Percentiles rank a stretch among this genome's conserved stretches.
Conservation (phyloP, 768 basidiomycete genomes). For the Boletus rubropictus region DNA sequence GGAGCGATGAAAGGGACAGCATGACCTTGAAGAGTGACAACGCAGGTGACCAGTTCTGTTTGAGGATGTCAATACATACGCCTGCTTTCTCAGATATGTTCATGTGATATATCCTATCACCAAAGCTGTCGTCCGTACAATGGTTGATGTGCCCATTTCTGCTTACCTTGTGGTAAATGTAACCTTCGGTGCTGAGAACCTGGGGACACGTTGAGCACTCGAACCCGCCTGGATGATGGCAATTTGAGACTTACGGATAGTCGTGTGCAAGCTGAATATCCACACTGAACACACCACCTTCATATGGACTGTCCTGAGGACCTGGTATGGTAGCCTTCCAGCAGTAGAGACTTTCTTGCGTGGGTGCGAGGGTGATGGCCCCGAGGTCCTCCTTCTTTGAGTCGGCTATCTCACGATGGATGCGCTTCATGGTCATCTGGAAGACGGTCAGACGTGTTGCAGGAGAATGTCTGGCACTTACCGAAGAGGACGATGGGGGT, state of each 20-base stretch:
- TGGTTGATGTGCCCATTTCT: not conserved
- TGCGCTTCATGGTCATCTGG: constrained; percentile 72
- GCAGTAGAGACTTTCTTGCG: constrained; percentile 56
- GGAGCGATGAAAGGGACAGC: constrained; percentile 84
- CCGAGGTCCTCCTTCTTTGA: constrained; percentile 80
- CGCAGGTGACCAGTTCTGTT: constrained; percentile 92
- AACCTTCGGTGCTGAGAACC: constrained; percentile 78
- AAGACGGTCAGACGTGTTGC: constrained; percentile 4
- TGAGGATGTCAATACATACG: constrained; percentile 88
- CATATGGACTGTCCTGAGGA: constrained; percentile 77
- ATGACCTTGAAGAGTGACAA: constrained; percentile 92
- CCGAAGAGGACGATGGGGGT: constrained; percentile 21
- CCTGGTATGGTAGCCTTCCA: constrained; percentile 81
- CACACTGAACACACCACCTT: constrained; percentile 69
- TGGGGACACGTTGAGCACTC: constrained; percentile 23
- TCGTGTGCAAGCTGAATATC: constrained; percentile 62
- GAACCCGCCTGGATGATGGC: not conserved
- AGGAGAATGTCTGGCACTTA: constrained; percentile 2
- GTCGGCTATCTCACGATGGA: constrained; percentile 77
- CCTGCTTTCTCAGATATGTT: constrained; percentile 75
- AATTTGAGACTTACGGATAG: constrained; percentile 54
- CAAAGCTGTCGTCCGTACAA: not conserved
- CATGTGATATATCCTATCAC: constrained; percentile 78
- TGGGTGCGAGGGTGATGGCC: constrained; percentile 59
- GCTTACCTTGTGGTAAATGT: constrained; percentile 65